Evolutionary conservation across 75 land plant species (phyloP).

Genomic region (Pseudotsuga menziesii): DNA sequence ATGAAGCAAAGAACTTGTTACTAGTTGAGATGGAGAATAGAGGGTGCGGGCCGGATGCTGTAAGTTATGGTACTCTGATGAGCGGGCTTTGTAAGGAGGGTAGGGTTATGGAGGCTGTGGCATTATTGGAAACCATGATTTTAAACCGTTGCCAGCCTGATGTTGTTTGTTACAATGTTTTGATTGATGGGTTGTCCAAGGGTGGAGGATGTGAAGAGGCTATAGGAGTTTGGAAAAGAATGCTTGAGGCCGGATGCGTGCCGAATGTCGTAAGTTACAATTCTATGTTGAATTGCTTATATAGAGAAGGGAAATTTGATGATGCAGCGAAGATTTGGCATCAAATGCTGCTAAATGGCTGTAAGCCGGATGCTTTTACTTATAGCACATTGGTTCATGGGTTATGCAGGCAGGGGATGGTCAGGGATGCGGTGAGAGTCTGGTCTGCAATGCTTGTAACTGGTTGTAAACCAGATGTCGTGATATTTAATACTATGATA

Average conservation of each 20-base stretch:
- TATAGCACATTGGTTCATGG: slow-evolving; percentile 61
- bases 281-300: slow-evolving; percentile 53
- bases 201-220: slow-evolving; percentile 48
- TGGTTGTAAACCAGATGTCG: slow-evolving; percentile 36
- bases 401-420: slow-evolving; percentile 37
- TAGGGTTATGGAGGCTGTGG: slow-evolving; percentile 34
- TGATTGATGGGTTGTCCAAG: slow-evolving; percentile 67
- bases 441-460: slow-evolving; percentile 34
- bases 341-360: slow-evolving; percentile 31
- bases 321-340: slow-evolving; percentile 40
- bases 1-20: slow-evolving; percentile 18
- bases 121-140: slow-evolving; percentile 53
- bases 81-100: slow-evolving; percentile 58
- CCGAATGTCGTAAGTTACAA: slow-evolving; percentile 51
- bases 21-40: slow-evolving; percentile 22
- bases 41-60: slow-evolving; percentile 36
- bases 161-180: slow-evolving; percentile 41
- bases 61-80: slow-evolving; percentile 55
- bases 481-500: slow-evolving; percentile 53
- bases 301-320: slow-evolving; percentile 23
- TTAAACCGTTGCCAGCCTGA: slow-evolving; percentile 38
- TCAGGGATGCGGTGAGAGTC: slow-evolving; percentile 42
- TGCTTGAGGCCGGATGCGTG: slow-evolving; percentile 29
- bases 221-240: slow-evolving; percentile 21
- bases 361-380: slow-evolving; percentile 36